phyloP scores from a whole-genome alignment of 148 eudicot genomes.

The Dysphania ambrosioides region DNA sequence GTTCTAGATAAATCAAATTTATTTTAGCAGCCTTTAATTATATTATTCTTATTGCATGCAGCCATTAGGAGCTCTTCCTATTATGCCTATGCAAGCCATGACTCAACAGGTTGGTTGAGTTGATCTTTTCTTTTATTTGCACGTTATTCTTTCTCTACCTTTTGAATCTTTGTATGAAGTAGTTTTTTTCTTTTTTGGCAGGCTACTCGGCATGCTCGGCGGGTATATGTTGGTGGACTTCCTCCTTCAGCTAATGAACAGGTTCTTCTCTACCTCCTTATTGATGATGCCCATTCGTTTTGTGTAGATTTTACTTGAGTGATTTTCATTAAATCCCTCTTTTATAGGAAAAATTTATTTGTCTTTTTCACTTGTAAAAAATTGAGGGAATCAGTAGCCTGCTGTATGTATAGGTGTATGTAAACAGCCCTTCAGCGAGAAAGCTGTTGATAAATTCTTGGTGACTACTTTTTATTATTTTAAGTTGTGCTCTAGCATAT shows the following conservation, averaged over 20 bases:
- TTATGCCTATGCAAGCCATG: conserved; percentile 97
- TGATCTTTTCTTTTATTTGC: neutral
- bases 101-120: conserved; percentile 75
- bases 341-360: neutral
- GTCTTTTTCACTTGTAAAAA: neutral
- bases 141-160: neutral
- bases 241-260: conserved; percentile 56
- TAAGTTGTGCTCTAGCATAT: too few relatives aligned
- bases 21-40: neutral
- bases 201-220: conserved; percentile 58
- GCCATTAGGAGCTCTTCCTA: conserved; percentile 81
- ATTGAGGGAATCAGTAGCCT: neutral
- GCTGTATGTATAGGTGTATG: too few relatives aligned
- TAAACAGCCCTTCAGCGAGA: neutral
- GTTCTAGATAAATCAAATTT: neutral
- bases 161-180: conserved; percentile 3
- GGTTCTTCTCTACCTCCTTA: conserved; percentile 26
- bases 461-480: too few relatives aligned
- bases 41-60: conserved; percentile 9
- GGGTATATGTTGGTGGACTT: conserved; percentile 53
- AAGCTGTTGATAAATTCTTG: neutral
- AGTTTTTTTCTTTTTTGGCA: conserved; percentile 20
- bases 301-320: neutral
- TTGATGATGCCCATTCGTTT: neutral
- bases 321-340: neutral